These are phyloP conservation scores for Phytophthora colocasiae DNA, from an alignment of 352 stramenopile species.

Conservation along the genomic window DNA sequence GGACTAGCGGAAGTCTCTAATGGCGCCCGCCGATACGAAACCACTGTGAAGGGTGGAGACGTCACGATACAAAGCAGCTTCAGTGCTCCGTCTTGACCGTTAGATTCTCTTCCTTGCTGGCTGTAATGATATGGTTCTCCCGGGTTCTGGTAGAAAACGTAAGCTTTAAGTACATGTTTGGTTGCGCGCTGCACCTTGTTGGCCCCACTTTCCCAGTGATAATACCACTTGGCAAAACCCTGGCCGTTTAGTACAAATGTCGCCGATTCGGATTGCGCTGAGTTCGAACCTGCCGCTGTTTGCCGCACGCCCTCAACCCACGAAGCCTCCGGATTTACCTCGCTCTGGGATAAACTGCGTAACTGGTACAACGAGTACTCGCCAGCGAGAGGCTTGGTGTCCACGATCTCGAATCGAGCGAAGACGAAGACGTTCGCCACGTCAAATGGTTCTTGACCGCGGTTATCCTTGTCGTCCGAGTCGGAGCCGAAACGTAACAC, in stretches of 20 bases:
- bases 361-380: conserved; percentile 27
- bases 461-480: conserved; percentile 2
- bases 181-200: conserved; percentile 67
- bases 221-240: conserved; percentile 62
- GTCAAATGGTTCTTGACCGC: conserved; percentile 18
- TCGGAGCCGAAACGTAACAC: conserved; percentile 28
- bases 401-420: conserved; percentile 43
- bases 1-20: conserved; percentile 13
- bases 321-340: conserved; percentile 60
- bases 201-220: conserved; percentile 67
- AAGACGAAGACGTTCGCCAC: conserved; percentile 42
- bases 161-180: conserved; percentile 62
- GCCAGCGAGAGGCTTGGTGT: conserved; percentile 19
- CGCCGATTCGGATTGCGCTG: conserved; percentile 1
- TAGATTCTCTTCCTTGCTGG: neutral
- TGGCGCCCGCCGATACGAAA: conserved; percentile 49
- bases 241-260: conserved; percentile 59
- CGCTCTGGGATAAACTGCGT: conserved; percentile 52
- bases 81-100: conserved; percentile 14
- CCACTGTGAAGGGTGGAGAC: conserved; percentile 51
- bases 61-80: conserved; percentile 44
- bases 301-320: conserved; percentile 60
- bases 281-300: conserved; percentile 10
- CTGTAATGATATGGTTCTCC: neutral
- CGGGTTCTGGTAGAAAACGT: conserved; percentile 48